phyloP scores from a whole-genome alignment of 441 rosid genomes.

The Cnidoscolus chayamansa region DNA sequence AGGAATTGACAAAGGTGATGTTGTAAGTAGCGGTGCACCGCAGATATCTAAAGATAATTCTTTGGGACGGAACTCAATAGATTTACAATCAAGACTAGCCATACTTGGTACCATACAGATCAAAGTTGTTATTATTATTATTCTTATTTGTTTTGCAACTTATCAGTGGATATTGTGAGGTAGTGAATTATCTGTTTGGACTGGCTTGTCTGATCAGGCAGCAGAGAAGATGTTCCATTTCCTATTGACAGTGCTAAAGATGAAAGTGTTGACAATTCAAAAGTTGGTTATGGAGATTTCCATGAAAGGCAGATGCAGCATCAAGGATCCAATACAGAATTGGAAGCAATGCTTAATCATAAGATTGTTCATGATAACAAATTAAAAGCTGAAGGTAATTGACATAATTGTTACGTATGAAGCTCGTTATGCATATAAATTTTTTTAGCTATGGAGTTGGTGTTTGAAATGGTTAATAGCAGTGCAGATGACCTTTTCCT shows the following conservation, averaged over 20 bases:
- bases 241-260: conserved; percentile 51
- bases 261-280: conserved; percentile 41
- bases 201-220: conserved; percentile 54
- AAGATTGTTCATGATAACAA: conserved; percentile 42
- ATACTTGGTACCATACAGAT: conserved; percentile 56
- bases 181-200: conserved; percentile 24
- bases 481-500: neutral
- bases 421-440: neutral
- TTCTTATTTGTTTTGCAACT: neutral
- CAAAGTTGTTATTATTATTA: neutral
- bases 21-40: conserved; percentile 82
- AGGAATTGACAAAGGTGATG: conserved; percentile 85
- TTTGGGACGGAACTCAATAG: conserved; percentile 47
- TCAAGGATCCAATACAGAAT: conserved; percentile 30
- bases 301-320: conserved; percentile 35
- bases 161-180: conserved; percentile 18
- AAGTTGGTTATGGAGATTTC: conserved; percentile 33
- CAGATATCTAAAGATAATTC: conserved; percentile 78
- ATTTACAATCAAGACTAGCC: conserved; percentile 55
- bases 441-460: neutral
- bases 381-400: conserved; percentile 58
- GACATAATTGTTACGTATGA: conserved; percentile 10
- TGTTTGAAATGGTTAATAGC: neutral
- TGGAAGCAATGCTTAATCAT: conserved; percentile 33
- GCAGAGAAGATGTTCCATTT: conserved; percentile 57